phyloP scores from a whole-genome alignment of 768 basidiomycete species.

The Mycena floridula region DNA sequence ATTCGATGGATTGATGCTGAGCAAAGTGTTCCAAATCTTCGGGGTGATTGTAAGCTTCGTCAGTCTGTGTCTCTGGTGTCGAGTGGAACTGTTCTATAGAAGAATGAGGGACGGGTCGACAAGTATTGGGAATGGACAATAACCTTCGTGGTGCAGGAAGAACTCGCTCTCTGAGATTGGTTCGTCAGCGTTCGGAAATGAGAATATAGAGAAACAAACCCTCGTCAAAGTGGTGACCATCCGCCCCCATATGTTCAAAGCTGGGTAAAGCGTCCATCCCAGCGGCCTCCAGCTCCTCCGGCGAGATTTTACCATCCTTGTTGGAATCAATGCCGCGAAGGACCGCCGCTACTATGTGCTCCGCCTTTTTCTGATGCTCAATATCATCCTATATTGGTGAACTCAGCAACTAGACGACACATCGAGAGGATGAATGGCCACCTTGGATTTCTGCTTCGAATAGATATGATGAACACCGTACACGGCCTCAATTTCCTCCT shows the following conservation, averaged over 20 bases:
- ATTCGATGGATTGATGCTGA: constrained; percentile 83
- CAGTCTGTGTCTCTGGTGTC: constrained; percentile 96
- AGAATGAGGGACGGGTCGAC: constrained; percentile 1
- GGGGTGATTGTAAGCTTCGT: constrained; percentile 89
- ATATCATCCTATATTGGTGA: constrained; percentile 51
- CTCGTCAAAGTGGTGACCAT: constrained; percentile 91
- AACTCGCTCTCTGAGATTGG: constrained; percentile 62
- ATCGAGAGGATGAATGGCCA: constrained; percentile 9
- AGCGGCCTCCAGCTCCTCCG: constrained; percentile 65
- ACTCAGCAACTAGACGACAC: neutral
- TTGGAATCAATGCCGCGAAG: constrained; percentile 68
- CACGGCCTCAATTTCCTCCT: constrained; percentile 88
- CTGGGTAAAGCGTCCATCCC: constrained; percentile 76
- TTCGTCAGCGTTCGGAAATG: constrained; percentile 3
- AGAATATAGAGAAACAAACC: constrained; percentile 17
- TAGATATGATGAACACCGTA: constrained; percentile 95
- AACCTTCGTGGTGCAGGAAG: constrained; percentile 96
- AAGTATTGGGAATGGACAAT: constrained; percentile 6
- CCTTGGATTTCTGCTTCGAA: constrained; percentile 77
- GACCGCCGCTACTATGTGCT: constrained; percentile 67
- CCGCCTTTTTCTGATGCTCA: constrained; percentile 78
- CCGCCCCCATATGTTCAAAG: constrained; percentile 78
- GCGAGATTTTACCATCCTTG: constrained; percentile 61
- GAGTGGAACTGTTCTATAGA: constrained; percentile 80
- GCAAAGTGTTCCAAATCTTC: constrained; percentile 92